Evolutionary conservation across 257 asterid genomes (phyloP).

Genomic region (Solanum etuberosum): DNA sequence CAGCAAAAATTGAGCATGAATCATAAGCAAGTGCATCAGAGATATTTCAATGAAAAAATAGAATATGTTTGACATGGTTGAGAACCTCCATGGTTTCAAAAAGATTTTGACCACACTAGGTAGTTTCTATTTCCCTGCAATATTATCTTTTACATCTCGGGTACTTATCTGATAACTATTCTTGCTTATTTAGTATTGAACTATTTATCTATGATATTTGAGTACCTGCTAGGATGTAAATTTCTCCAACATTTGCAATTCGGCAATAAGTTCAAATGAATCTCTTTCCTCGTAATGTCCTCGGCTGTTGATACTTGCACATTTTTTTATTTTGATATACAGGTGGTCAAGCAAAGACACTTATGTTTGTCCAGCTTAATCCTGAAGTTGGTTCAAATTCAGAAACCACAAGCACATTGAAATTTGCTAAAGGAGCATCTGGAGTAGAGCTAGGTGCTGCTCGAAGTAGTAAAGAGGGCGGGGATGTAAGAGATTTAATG

Average conservation of each 20-base stretch:
- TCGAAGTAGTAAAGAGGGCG: slow-evolving; percentile 25
- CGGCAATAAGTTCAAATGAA: not conserved
- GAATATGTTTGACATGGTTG: not conserved
- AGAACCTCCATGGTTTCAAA: not conserved
- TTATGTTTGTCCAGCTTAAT: slow-evolving; percentile 59
- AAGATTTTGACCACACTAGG: not conserved
- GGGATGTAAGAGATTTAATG: slow-evolving; percentile 38
- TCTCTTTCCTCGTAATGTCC: not conserved
- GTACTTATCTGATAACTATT: not conserved
- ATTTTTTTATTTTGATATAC: not conserved
- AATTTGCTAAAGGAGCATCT: slow-evolving; percentile 56
- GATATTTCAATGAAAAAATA: not conserved
- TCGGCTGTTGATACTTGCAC: not conserved
- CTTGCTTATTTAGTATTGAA: not conserved
- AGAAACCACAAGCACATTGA: slow-evolving; percentile 50
- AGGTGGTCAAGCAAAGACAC: slow-evolving; percentile 72
- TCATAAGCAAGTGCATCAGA: not conserved
- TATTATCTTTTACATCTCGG: not conserved
- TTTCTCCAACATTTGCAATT: not conserved
- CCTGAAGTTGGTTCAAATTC: slow-evolving; percentile 43
- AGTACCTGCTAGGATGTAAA: not conserved
- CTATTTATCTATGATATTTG: not conserved
- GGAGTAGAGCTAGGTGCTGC: slow-evolving; percentile 54
- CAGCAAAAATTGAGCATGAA: not conserved
- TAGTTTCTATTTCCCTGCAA: not conserved